Base-by-base conservation (phyloP, 2,329 filamentous ascomycete genomes). In the Cladosporium sphaerospermum region DNA sequence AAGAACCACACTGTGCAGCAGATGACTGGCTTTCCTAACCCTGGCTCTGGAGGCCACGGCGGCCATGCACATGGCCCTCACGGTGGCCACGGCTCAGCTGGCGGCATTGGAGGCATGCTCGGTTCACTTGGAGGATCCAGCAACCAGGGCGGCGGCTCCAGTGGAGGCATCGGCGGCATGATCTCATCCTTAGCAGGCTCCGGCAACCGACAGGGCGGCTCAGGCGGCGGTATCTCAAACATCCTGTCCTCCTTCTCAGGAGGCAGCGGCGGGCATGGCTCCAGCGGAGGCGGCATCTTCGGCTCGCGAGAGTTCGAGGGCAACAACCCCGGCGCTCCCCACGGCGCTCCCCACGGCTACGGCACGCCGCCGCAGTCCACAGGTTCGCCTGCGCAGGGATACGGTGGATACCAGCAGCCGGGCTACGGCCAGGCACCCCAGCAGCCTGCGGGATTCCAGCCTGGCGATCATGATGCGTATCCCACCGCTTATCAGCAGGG, bases 1-100 rank as follows among this genome's bases (percentile, higher is more conserved):
- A 85, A 84, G 67, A 99, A 97, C 67, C 89, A 96, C 67, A 63
- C 56, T 42, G 64, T 66, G 7, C 53, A 57, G 13, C 57, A 66
- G 2, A 49, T 54, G 52, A 54, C 39, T 18, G 52, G 44, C 1
- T 54, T 44, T 39, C 52, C 39, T 5, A 54, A 42, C 13, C 19
- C 33, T 11, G 52, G 55, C 28, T 60, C 61, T 4, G 45, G 31
- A 2, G 36, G 36, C 8, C 40, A 42, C 9, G 48, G 48, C 19
- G 46, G 46, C 3, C 37, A 40, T 37, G 33, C 31, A 8, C 31
- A 33, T 5, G 31, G 31, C 14, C 7, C 43, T 33, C 43, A 47
- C 19, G 46, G 46, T 6, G 48, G 48, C 16, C 48, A 51, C 13
- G 45, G 45, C 16, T 51, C 48, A 8, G 18, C 16, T 9, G 48